Conservation (phyloP, 805 yeast species). For the Suhomyces tanzawaensis region DNA sequence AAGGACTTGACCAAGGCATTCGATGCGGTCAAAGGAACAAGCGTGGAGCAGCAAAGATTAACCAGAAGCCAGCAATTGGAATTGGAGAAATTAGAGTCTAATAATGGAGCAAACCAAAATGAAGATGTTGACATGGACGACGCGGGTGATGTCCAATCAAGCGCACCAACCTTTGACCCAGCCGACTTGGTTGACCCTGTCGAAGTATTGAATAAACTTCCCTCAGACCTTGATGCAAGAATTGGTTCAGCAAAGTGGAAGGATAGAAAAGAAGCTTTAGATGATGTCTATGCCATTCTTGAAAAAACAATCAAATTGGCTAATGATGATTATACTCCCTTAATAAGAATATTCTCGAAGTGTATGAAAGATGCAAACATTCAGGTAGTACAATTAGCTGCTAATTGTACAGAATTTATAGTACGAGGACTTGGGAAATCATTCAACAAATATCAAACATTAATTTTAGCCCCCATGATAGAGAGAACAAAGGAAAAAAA, state of each 20-base stretch:
- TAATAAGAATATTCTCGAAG: conserved; percentile 64
- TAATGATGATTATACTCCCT: conserved; percentile 62
- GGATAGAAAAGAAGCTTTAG: conserved; percentile 83
- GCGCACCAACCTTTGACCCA: conserved; percentile 48
- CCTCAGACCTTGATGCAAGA: conserved; percentile 55
- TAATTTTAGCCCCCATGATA: conserved; percentile 59
- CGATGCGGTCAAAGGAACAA: conserved; percentile 42
- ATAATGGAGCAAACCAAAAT: conserved; percentile 2
- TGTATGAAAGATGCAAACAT: conserved; percentile 86
- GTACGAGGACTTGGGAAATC: conserved; percentile 62
- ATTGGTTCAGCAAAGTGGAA: conserved; percentile 78
- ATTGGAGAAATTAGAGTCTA: conserved; percentile 7
- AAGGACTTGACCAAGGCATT: conserved; percentile 75
- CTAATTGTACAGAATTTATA: conserved; percentile 58
- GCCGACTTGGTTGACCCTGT: conserved; percentile 70
- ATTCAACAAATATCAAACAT: conserved; percentile 53
- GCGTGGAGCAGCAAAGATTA: conserved; percentile 53
- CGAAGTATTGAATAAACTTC: conserved; percentile 63
- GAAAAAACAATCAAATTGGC: conserved; percentile 54
- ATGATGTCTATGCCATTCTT: conserved; percentile 51
- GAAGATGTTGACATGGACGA: conserved; percentile 32
- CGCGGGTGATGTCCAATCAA: conserved; percentile 16
- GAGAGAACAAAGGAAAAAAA: conserved; percentile 91
- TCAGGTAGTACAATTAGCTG: conserved; percentile 78
- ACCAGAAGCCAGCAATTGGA: conserved; percentile 53